Conservation (phyloP, 306 rosid species). For the Vigna hirtella region DNA sequence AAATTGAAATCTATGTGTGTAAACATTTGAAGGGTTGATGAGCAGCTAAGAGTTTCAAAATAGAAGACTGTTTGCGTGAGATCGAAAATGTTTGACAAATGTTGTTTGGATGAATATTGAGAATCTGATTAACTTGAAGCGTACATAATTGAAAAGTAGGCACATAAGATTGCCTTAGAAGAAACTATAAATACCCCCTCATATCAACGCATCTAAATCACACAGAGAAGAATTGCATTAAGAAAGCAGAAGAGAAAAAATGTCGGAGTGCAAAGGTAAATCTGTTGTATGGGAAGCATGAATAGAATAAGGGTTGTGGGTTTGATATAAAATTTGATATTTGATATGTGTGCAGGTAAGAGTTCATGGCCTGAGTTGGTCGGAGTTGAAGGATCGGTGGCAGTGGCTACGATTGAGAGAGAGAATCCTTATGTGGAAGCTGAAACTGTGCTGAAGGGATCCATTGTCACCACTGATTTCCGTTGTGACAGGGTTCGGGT, state of each 20-base stretch:
- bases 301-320: too few relatives aligned
- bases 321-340: neutral
- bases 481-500: slow-evolving; percentile 56
- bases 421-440: slow-evolving; percentile 52
- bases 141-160: neutral
- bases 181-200: slow-evolving; percentile 36
- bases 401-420: slow-evolving; percentile 51
- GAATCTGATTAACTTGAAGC: neutral
- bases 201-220: slow-evolving; percentile 5
- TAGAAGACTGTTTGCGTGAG: too few relatives aligned
- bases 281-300: neutral
- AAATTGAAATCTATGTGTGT: too few relatives aligned
- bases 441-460: slow-evolving; percentile 34
- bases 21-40: too few relatives aligned
- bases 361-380: slow-evolving; percentile 62
- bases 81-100: slow-evolving; percentile 7
- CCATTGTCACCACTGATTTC: neutral
- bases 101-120: slow-evolving; percentile 3
- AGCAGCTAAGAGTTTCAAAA: too few relatives aligned
- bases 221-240: neutral
- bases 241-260: neutral
- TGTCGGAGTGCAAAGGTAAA: slow-evolving; percentile 41
- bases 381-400: slow-evolving; percentile 47
- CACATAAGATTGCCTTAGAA: neutral
- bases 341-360: slow-evolving; percentile 47